These are phyloP conservation scores for Silene noctiflora DNA, from an alignment of 179 eudicot species.

Conservation along the genomic window DNA sequence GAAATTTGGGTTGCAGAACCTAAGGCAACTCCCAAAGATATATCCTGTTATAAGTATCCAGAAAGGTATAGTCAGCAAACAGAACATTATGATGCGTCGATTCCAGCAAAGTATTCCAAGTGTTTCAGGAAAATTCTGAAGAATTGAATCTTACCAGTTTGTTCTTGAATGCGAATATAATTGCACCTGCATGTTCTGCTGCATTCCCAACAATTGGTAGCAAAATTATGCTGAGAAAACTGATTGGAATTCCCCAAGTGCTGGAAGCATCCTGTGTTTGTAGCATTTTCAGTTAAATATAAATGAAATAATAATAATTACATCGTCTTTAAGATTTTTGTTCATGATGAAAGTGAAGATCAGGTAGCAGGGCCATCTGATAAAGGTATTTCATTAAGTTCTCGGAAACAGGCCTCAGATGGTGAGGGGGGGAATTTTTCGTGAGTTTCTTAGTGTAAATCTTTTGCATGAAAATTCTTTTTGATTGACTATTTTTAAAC, in stretches of 20 bases:
- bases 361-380: background rate
- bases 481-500: no score
- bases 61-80: background rate
- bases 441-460: no score
- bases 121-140: background rate
- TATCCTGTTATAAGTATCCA: conserved; percentile 42
- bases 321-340: no score
- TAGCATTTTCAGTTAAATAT: background rate
- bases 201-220: conserved; percentile 81
- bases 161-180: conserved; percentile 64
- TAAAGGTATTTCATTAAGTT: background rate
- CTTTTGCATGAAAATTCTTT: no score
- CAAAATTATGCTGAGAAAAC: conserved; percentile 58
- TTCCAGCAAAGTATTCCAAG: background rate
- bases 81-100: background rate
- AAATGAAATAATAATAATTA: background rate
- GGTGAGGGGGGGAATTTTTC: no score
- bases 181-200: conserved; percentile 72
- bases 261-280: conserved; percentile 56
- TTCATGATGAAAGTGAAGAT: no score
- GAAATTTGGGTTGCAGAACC: conserved; percentile 74
- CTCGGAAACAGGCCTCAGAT: background rate
- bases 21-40: conserved; percentile 62
- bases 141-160: conserved; percentile 43
- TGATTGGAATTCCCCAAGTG: conserved; percentile 57